Base-by-base conservation (phyloP, 2,329 filamentous ascomycete species). In the Dactylellina cionopaga region DNA sequence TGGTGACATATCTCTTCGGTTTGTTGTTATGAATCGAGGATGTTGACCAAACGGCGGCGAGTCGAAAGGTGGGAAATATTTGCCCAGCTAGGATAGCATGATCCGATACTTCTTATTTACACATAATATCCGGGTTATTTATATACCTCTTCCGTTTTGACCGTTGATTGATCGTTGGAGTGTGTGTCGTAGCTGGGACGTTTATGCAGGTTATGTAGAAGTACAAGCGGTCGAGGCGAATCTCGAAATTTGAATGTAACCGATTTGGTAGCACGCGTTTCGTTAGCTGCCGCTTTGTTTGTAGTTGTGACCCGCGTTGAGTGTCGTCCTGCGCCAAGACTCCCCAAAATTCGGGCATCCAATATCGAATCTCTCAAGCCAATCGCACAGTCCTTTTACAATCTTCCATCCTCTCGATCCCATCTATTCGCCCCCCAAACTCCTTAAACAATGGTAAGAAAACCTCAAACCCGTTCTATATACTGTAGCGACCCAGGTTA, bases 211-310 rank as follows among this genome's bases (percentile, higher is more conserved):
- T 54, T 25, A n/a, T 39, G 41, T 55, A 46, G 37, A 39, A 52
- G 47, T 54, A 58, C 37, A 55, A 35, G 31, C n/a, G 17, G 19
- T 25, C 49, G 49, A 29, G 56, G 49, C 9, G 66, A 43, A 41
- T n/a, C 51, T 72, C 29, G 66, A 72, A 72, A 3, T 65, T 54
- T 46, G 25, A 27, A 35, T 17, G 13, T 25, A 10, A 9, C 27
- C 24, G 10, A 44, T 49, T 55, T 54, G 44, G 68, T 29, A 33
- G 44, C 52, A 65, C 59, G 59, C 59, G 59, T 72, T 55, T 65
- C 68, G 13, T 6, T 41, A 44, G 52, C 41, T 17, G 52, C 59
- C 59, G 68, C 68, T 72, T 72, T 72, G 68, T 72, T 72, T 72
- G 68, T 72, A 59, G 31, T 46, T 17, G 37, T 27, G 27, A 72